phyloP scores from a whole-genome alignment of 345 rosid species.

The Carallia brachiata region DNA sequence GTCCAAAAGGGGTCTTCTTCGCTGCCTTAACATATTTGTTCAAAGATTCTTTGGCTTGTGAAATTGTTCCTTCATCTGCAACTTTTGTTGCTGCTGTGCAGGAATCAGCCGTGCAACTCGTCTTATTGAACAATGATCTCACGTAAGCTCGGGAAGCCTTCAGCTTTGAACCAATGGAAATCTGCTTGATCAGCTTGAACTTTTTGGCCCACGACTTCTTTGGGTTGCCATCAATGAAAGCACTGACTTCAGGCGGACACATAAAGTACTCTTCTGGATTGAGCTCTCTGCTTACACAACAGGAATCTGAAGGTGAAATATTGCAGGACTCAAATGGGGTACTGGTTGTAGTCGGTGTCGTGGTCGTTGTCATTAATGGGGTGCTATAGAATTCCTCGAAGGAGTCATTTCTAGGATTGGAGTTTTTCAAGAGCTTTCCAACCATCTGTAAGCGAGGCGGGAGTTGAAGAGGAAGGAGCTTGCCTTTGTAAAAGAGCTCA shows the following conservation, averaged over 20 bases:
- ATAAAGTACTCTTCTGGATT: constrained; percentile 54
- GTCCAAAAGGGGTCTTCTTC: constrained; percentile 47
- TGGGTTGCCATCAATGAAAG: constrained; percentile 31
- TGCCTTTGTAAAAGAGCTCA: constrained; percentile 94
- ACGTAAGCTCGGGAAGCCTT: constrained; percentile 75
- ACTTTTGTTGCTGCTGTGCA: constrained; percentile 45
- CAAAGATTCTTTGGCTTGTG: constrained; percentile 30
- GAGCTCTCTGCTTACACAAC: constrained; percentile 70
- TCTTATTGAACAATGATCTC: constrained; percentile 60
- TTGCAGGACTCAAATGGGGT: constrained; percentile 92
- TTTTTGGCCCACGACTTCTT: constrained; percentile 70
- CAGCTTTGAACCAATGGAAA: constrained; percentile 55
- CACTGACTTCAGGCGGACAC: constrained; percentile 27
- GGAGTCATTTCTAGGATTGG: constrained; percentile 31
- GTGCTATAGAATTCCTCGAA: constrained; percentile 61
- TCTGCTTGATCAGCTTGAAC: constrained; percentile 46
- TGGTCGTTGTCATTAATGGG: constrained; percentile 46
- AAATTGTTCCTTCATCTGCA: constrained; percentile 35
- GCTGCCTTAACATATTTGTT: constrained; percentile 25
- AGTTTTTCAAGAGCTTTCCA: constrained; percentile 53
- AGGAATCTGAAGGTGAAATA: constrained; percentile 70
- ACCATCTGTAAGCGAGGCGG: constrained; percentile 88
- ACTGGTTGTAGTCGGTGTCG: constrained; percentile 54
- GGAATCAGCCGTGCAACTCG: constrained; percentile 66
- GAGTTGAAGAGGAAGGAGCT: constrained; percentile 91